These are phyloP conservation scores for Boletus sensibilis DNA, from an alignment of 768 basidiomycete genomes.

Conservation along the genomic window DNA sequence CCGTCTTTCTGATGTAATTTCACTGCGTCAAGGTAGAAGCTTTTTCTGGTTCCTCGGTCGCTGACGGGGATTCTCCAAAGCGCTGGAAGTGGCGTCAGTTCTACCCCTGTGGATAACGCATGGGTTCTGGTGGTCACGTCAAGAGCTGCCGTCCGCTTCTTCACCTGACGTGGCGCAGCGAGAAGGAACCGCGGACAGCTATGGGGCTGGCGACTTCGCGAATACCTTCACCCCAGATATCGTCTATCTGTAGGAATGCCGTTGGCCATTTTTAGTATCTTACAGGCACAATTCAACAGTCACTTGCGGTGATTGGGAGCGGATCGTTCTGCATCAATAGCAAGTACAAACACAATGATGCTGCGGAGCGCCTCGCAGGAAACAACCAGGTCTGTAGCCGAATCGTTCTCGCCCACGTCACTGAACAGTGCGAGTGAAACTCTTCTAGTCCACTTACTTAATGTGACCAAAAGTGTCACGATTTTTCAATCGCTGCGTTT, in stretches of 20 bases:
- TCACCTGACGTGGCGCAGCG: slow-evolving; percentile 10
- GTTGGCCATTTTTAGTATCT: slow-evolving; percentile 1
- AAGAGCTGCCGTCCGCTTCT: slow-evolving; percentile 12
- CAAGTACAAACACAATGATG: background rate
- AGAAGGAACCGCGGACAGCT: slow-evolving; percentile 12
- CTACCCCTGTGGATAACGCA: slow-evolving; percentile 15
- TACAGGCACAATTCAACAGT: background rate
- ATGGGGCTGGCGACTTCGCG: slow-evolving; percentile 7
- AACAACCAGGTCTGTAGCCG: slow-evolving; percentile 14
- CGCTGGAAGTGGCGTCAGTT: slow-evolving; percentile 18
- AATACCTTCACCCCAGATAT: slow-evolving; percentile 9
- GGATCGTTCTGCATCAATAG: background rate
- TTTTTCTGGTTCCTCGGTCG: slow-evolving; percentile 5
- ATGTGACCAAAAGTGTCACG: background rate
- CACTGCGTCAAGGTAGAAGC: slow-evolving; percentile 17
- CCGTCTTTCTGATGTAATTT: slow-evolving; percentile 41
- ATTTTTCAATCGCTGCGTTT: slow-evolving; percentile 2
- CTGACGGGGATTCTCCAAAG: slow-evolving; percentile 22
- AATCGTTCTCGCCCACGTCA: background rate
- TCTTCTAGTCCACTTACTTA: background rate
- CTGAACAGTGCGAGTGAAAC: slow-evolving; percentile 8
- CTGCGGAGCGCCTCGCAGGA: background rate
- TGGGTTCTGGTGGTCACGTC: slow-evolving; percentile 6
- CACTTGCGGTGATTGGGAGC: slow-evolving; percentile 19
- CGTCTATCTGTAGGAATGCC: slow-evolving; percentile 2